phyloP scores from a whole-genome alignment of 768 basidiomycete genomes.

The Xerocomus brunneocitrinus region DNA sequence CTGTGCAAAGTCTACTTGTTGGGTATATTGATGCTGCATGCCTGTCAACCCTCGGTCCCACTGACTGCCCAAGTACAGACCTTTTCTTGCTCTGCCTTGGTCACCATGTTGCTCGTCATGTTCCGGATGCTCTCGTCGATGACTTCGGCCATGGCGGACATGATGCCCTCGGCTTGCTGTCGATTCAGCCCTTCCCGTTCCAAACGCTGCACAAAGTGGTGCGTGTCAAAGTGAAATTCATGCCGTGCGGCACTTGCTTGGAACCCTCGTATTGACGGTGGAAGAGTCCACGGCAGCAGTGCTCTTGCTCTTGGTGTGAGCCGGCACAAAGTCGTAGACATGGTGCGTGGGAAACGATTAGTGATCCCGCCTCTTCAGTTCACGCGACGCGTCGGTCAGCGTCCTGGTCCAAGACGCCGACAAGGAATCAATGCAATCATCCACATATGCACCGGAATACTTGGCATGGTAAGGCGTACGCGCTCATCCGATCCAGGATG shows the following conservation, averaged over 20 bases:
- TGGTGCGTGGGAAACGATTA: too few relatives aligned
- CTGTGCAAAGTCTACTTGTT: constrained; percentile 95
- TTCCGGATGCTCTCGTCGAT: constrained; percentile 96
- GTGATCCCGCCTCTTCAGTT: too few relatives aligned
- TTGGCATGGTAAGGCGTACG: too few relatives aligned
- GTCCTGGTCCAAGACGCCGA: too few relatives aligned
- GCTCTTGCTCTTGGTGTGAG: background rate
- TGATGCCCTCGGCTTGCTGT: constrained; percentile 93
- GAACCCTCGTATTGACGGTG: constrained; percentile 19
- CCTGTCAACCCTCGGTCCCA: constrained; percentile 2
- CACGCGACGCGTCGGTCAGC: too few relatives aligned
- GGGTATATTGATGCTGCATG: constrained; percentile 80
- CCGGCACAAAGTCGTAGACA: too few relatives aligned
- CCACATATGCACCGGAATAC: too few relatives aligned
- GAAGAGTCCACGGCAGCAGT: background rate
- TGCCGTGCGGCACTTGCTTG: constrained; percentile 25
- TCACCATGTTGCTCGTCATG: constrained; percentile 95
- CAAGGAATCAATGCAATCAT: too few relatives aligned
- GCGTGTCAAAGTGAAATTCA: constrained; percentile 91
- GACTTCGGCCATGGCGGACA: constrained; percentile 94
- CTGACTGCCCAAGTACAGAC: constrained; percentile 36
- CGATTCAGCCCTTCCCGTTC: constrained; percentile 86
- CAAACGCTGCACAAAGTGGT: constrained; percentile 88
- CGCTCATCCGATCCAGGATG: too few relatives aligned
- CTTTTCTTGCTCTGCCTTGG: constrained; percentile 95